Conservation (phyloP, 768 basidiomycete genomes). For the Dentipellis sp. region DNA sequence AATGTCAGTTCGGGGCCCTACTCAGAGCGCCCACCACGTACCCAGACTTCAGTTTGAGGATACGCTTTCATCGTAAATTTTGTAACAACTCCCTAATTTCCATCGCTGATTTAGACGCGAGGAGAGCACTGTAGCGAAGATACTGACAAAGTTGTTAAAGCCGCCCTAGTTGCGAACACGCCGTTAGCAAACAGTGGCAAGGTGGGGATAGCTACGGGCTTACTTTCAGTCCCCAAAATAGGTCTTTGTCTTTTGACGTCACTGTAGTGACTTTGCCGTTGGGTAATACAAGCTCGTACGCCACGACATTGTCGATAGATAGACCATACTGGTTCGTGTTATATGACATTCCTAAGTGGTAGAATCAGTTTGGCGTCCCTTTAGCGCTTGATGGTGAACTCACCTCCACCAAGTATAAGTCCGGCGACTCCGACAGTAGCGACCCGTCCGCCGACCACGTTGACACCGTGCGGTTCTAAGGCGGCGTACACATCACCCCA, state of each 20-base stretch:
- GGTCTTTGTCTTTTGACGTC: slow-evolving; percentile 22
- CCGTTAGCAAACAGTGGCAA: background rate
- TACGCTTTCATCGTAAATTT: slow-evolving; percentile 41
- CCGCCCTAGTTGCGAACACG: slow-evolving; percentile 34
- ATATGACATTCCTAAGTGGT: slow-evolving; percentile 43
- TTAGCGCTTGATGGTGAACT: background rate
- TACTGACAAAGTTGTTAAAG: slow-evolving; percentile 40
- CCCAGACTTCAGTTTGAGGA: slow-evolving; percentile 49
- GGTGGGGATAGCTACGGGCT: background rate
- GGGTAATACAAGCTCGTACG: slow-evolving; percentile 45
- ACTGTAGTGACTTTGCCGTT: slow-evolving; percentile 30
- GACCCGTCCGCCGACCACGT: slow-evolving; percentile 15
- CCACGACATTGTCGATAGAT: slow-evolving; percentile 38
- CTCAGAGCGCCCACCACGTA: slow-evolving; percentile 11
- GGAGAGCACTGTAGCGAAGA: background rate
- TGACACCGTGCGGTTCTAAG: slow-evolving; percentile 9
- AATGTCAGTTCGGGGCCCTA: background rate
- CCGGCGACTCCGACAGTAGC: slow-evolving; percentile 17
- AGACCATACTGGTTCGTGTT: slow-evolving; percentile 47
- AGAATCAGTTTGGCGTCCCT: background rate
- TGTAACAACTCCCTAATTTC: slow-evolving; percentile 44
- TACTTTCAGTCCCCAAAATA: slow-evolving; percentile 32
- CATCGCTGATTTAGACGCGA: background rate
- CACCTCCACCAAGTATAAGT: slow-evolving; percentile 15
- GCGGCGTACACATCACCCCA: slow-evolving; percentile 17